Percentiles rank a stretch among this genome's conserved stretches.
Evolutionary conservation across 148 eudicot genomes (phyloP).

Genomic region (Rhododendron ovatum): DNA sequence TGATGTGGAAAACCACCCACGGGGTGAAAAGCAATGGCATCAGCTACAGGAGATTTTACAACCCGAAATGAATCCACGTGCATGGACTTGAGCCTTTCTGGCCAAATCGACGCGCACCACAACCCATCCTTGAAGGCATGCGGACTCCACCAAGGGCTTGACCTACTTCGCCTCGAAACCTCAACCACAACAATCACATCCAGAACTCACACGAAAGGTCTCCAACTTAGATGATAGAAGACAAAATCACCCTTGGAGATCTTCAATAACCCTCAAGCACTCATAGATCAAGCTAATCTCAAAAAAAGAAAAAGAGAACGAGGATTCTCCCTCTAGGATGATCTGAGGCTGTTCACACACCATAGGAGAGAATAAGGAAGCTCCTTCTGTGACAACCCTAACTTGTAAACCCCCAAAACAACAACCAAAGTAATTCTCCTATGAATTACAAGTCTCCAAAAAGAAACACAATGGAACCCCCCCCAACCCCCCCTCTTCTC

Average conservation of each 20-base stretch:
- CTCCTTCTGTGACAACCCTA: too few relatives aligned
- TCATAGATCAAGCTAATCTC: not conserved
- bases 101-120: not conserved
- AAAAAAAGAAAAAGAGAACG: too few relatives aligned
- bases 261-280: not conserved
- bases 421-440: not conserved
- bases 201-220: not conserved
- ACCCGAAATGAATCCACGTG: not conserved
- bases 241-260: not conserved
- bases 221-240: not conserved
- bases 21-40: not conserved
- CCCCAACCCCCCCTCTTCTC: not conserved
- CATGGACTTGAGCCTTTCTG: not conserved
- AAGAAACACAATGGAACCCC: not conserved
- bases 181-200: not conserved
- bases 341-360: not conserved
- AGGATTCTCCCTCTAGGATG: not conserved
- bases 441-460: not conserved
- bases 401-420: not conserved
- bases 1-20: not conserved
- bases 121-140: not conserved
- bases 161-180: not conserved
- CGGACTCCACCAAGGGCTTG: not conserved
- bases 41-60: not conserved
- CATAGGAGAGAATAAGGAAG: too few relatives aligned